Conservation (phyloP, 129 eudicot genomes). For the Erigeron canadensis region DNA sequence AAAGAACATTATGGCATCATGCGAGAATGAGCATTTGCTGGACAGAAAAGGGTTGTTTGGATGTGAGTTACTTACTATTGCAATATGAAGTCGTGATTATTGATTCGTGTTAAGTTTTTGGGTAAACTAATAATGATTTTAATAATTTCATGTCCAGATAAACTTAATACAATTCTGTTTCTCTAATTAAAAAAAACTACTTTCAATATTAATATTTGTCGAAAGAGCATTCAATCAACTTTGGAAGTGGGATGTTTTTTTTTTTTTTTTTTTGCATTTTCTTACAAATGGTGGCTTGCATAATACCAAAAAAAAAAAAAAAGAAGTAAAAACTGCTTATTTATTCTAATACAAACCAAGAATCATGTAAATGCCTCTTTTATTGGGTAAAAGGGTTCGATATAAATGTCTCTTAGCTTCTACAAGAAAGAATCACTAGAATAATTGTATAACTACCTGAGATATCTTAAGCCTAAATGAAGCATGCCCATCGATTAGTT, state of each 20-base stretch:
- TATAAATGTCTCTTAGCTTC: neutral
- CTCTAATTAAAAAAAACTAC: neutral
- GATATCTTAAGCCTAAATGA: conserved; percentile 81
- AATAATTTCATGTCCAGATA: neutral
- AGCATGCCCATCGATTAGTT: conserved; percentile 66
- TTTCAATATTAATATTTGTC: neutral
- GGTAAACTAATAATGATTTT: neutral
- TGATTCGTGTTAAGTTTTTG: neutral
- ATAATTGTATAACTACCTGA: conserved; percentile 47
- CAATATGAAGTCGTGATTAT: neutral
- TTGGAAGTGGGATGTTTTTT: conserved; percentile 2
- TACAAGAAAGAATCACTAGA: conserved; percentile 15
- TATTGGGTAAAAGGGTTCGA: too few relatives aligned
- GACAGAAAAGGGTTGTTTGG: neutral
- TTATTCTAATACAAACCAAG: neutral
- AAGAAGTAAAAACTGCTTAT: neutral
- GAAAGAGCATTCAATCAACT: neutral
- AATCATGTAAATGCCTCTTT: too few relatives aligned
- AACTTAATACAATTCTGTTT: neutral
- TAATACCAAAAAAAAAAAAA: neutral
- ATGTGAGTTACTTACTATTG: neutral
- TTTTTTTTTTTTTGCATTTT: neutral
- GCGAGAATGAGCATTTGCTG: conserved; percentile 6
- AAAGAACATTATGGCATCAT: neutral
- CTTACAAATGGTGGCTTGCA: neutral